Base-by-base conservation (phyloP, 495 filamentous ascomycete species). In the Lichina pygmaea region DNA sequence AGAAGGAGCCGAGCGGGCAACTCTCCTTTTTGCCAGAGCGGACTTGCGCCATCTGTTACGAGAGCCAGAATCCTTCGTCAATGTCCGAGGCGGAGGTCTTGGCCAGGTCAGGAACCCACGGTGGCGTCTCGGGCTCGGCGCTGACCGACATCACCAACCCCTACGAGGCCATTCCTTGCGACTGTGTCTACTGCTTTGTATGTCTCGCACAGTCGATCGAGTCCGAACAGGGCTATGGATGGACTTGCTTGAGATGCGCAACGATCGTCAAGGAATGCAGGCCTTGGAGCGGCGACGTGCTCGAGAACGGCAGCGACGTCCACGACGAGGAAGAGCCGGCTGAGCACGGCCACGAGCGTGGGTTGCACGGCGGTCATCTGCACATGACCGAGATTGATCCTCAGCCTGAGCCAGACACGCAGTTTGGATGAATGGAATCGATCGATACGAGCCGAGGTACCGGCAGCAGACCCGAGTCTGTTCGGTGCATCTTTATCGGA, bases 41-140 rank as follows among this genome's bases (percentile, higher is more conserved):
- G 41, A 95, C 86, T 2, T 97, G 89, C 58, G 91, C 85, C n/a
- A 93, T 97, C 46, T 97, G 89, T 61, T 93, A 93, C 56, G 73
- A 82, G 46, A 84, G 91, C 51, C 82, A 89, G 53, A 94, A 91
- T 52, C 74, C 78, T 0, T 57, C 62, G 9, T 61, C 72, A 1
- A 64, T 68, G 0, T 69, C 73, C 8, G 58, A 48, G 52, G 60
- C 3, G 53, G 55, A 36, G 57, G 57, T 31, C 44, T 13, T 43
- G 24, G 49, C 60, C 15, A 71, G 72, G 4, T 68, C 73, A 3
- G 64, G 68, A 6, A 66, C 69, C 5, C 71, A 68, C 39, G 75
- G 71, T 39, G 85, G 84, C 10, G 71, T 89, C 3, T 63, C 85
- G 12, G 86, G 89, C 0, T 89, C 82, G 9, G 81, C 85, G 12